phyloP scores from a whole-genome alignment of 805 yeast species.

The Ogataea kodamae region DNA sequence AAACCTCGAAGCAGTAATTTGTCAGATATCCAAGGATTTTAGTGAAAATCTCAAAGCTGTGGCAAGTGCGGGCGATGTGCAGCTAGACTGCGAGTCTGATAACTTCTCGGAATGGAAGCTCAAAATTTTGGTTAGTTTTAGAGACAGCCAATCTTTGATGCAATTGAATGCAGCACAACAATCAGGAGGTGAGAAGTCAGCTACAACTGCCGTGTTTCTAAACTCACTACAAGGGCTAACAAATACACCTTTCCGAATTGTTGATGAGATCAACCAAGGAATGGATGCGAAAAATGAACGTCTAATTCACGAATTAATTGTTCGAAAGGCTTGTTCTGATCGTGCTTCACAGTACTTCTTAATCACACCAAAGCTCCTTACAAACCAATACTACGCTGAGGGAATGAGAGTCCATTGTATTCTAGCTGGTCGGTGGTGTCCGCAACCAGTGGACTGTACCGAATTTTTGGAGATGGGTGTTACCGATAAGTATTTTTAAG shows the following conservation, averaged over 20 bases:
- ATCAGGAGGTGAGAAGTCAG: constrained; percentile 97
- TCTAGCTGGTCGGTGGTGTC: constrained; percentile 46
- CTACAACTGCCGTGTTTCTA: constrained; percentile 84
- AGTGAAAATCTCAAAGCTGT: constrained; percentile 63
- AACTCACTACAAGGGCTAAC: constrained; percentile 89
- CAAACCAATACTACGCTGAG: constrained; percentile 71
- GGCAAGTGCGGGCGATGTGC: constrained; percentile 85
- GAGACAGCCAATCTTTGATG: constrained; percentile 69
- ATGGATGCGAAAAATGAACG: constrained; percentile 95
- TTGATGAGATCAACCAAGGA: constrained; percentile 98
- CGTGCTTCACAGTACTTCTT: constrained; percentile 73
- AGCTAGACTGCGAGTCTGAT: constrained; percentile 47
- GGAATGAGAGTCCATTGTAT: constrained; percentile 86
- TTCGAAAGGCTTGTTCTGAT: constrained; percentile 68
- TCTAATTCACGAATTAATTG: constrained; percentile 79
- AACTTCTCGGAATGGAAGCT: constrained; percentile 75
- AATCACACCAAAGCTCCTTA: constrained; percentile 86
- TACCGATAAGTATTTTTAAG: constrained; percentile 21
- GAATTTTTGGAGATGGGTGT: constrained; percentile 32
- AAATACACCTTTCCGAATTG: constrained; percentile 87
- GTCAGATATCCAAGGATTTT: constrained; percentile 60
- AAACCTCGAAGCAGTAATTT: constrained; percentile 49
- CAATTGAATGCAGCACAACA: constrained; percentile 82
- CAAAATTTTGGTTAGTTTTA: constrained; percentile 78
- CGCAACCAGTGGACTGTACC: constrained; percentile 17